Evolutionary conservation across 441 rosid species (phyloP), one percentile per base, ranked within the genome.

Genomic region (Hura crepitans): DNA sequence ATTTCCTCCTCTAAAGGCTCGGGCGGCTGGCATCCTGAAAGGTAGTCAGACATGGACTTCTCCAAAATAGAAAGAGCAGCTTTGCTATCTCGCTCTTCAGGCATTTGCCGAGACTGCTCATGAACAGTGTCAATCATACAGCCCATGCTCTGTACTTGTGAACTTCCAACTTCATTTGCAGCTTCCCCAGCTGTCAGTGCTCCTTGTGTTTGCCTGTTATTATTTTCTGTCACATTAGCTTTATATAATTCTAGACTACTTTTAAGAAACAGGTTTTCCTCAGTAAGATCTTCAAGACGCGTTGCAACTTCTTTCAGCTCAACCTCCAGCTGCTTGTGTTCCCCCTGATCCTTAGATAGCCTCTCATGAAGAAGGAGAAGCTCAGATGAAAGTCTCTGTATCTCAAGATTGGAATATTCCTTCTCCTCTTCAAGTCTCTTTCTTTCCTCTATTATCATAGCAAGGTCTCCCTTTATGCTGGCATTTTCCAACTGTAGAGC

Each of bases 381-480:
- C 78, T 91, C 91, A 53, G 83, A 78, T 25, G 80, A 79, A 76
- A 91, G 88, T 73, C 77, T 86, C 79, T 86, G 79, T 68, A 82
- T 85, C 75, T 91, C 87, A 58, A 35, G 55, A 45, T 72, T 35
- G 28, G 75, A 49, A 71, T 65, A 42, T 39, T 42, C 66, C 20
- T 73, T 75, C 46, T 79, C 82, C 73, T 77, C 79, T 33, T 72
- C 78, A 33, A 82, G 70, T 62, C 78, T 78, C 71, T 81, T 71
- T 72, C 72, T 72, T 71, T 79, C 79, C 57, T 75, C 78, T 18
- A 50, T 54, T 45, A 62, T 51, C 62, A 73, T 46, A 37, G 66
- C 59, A 50, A 81, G 80, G 62, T 67, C 76, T 58, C 66, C 75
- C 55, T 67, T 65, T 66, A 81, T 62, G 67, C 75, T 68, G 42